Evolutionary conservation across 345 rosid species (phyloP).

Genomic region (Luvunga scandens): DNA sequence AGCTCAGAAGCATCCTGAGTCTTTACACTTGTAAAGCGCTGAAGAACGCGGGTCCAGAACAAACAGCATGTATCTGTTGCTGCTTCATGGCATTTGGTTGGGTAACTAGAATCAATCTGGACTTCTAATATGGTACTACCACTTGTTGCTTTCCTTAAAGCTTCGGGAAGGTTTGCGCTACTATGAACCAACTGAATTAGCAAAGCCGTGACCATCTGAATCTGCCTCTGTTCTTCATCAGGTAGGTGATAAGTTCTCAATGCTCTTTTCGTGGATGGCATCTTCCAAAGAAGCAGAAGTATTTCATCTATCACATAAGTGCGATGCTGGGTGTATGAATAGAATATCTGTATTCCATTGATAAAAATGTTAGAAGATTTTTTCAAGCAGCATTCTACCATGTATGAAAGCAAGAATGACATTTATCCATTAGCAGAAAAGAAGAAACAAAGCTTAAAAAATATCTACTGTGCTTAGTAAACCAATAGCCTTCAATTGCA

Average conservation of each 20-base stretch:
- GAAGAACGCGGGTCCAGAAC: constrained; percentile 96
- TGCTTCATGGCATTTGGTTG: constrained; percentile 74
- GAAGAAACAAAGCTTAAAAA: constrained; percentile 9
- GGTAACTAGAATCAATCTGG: constrained; percentile 66
- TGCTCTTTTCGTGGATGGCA: constrained; percentile 80
- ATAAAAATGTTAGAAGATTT: constrained; percentile 9
- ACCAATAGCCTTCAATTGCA: constrained; percentile 93
- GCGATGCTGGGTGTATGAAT: constrained; percentile 81
- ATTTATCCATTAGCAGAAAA: constrained; percentile 11
- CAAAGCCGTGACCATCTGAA: constrained; percentile 94
- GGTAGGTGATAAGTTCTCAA: constrained; percentile 84
- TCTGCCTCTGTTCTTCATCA: constrained; percentile 98
- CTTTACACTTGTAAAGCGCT: constrained; percentile 80
- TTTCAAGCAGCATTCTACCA: neutral
- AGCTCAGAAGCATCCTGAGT: constrained; percentile 91
- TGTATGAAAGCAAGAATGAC: neutral
- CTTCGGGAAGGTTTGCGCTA: constrained; percentile 88
- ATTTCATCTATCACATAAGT: constrained; percentile 82
- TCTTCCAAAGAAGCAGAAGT: constrained; percentile 83
- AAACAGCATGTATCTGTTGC: constrained; percentile 89
- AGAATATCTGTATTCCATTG: constrained; percentile 68
- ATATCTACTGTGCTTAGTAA: constrained; percentile 77
- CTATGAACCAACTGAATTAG: constrained; percentile 92
- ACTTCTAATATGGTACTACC: constrained; percentile 58
- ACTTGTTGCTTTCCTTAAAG: constrained; percentile 56